Evolutionary conservation across 1,284 basidiomycete species (phyloP).

Genomic region (Heimioporus retisporus): DNA sequence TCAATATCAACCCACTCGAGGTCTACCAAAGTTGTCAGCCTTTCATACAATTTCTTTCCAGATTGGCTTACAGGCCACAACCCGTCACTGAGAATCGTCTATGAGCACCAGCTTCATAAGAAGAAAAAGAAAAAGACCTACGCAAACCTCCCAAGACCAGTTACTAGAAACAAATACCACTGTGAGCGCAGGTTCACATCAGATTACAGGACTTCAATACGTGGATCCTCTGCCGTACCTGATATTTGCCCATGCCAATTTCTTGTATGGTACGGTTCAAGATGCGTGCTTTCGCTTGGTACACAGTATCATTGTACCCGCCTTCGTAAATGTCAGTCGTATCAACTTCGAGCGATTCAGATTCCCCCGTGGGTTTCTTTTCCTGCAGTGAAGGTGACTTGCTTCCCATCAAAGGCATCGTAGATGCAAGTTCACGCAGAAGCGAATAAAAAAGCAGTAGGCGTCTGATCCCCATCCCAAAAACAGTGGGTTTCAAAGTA

Average conservation of each 20-base stretch:
- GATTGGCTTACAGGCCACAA: conserved; percentile 56
- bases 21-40: conserved; percentile 45
- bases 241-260: conserved; percentile 77
- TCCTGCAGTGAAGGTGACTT: neutral
- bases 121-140: conserved; percentile 45
- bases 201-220: too few species aligned
- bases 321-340: conserved; percentile 51
- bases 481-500: too few species aligned
- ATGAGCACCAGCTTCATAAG: neutral
- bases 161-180: conserved; percentile 68
- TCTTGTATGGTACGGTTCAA: conserved; percentile 69
- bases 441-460: neutral
- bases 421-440: neutral
- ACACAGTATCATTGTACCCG: conserved; percentile 61
- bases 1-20: conserved; percentile 64
- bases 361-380: neutral
- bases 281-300: conserved; percentile 65
- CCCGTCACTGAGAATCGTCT: conserved; percentile 49
- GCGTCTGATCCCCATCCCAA: too few species aligned
- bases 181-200: conserved; percentile 24
- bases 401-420: neutral
- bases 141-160: conserved; percentile 81
- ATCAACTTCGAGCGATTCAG: conserved; percentile 2
- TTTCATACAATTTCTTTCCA: neutral
- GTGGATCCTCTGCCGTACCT: conserved; percentile 49